Percentiles rank a stretch among this genome's conserved stretches.
phyloP scores from a whole-genome alignment of 75 land plant species.

The Larix kaempferi region DNA sequence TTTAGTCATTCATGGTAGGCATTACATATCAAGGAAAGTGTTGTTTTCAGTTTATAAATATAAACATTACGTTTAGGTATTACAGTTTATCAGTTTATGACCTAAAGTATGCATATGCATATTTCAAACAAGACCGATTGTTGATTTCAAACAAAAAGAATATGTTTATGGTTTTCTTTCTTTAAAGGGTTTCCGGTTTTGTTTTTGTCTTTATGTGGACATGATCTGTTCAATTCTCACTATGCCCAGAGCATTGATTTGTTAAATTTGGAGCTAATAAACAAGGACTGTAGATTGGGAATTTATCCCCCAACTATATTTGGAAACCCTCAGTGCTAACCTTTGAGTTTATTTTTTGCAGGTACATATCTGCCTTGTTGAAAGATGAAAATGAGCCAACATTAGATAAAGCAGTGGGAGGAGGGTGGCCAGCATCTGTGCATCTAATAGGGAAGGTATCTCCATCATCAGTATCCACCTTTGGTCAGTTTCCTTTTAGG shows the following conservation, averaged over 20 bases:
- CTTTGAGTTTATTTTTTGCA: constrained; percentile 12
- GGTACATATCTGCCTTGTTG: constrained; percentile 83
- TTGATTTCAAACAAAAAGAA: not conserved
- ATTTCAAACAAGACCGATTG: not conserved
- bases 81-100: not conserved
- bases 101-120: not conserved
- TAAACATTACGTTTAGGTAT: not conserved
- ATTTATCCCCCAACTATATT: not conserved
- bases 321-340: not conserved
- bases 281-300: not conserved
- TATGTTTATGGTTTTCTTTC: not conserved
- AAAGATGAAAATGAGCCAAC: constrained; percentile 61
- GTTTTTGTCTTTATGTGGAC: not conserved
- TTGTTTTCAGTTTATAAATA: not conserved
- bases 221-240: not conserved
- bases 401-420: constrained; percentile 52
- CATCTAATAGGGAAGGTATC: constrained; percentile 97
- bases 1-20: not conserved
- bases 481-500: not conserved
- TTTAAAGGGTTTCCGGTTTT: not conserved
- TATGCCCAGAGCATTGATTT: not conserved
- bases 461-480: not conserved
- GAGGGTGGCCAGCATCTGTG: constrained; percentile 96
- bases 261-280: not conserved
- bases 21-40: not conserved